Percentiles rank a stretch among this genome's conserved stretches.
Evolutionary conservation across 2,329 filamentous ascomycete species (phyloP).

Genomic region (Ceratocystis harringtonii): DNA sequence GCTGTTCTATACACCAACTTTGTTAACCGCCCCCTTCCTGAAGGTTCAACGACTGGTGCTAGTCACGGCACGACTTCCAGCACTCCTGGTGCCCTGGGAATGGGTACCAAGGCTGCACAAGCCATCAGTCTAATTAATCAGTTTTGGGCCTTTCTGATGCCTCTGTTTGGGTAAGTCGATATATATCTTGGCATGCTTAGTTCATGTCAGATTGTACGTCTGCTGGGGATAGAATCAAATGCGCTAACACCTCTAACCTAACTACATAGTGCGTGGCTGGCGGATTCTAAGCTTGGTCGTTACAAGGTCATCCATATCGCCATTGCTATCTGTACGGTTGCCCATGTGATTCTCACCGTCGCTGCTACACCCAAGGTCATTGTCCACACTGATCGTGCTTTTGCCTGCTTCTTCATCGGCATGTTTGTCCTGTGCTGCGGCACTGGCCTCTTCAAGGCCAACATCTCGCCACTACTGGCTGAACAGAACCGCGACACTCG

Average conservation of each 20-base stretch:
- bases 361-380: slow-evolving; percentile 51
- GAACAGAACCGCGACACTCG: slow-evolving; percentile 51
- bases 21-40: slow-evolving; percentile 40
- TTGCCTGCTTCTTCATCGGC: slow-evolving; percentile 57
- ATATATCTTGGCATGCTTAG: no score
- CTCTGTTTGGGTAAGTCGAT: slow-evolving; percentile 35
- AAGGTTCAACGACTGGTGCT: slow-evolving; percentile 39
- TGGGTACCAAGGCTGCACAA: slow-evolving; percentile 41
- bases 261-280: slow-evolving; percentile 33
- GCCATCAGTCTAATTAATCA: slow-evolving; percentile 38
- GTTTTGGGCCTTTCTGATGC: slow-evolving; percentile 48
- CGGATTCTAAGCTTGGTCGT: slow-evolving; percentile 57
- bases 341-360: slow-evolving; percentile 50
- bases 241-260: not conserved
- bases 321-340: slow-evolving; percentile 48
- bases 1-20: slow-evolving; percentile 55
- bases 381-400: slow-evolving; percentile 37
- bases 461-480: slow-evolving; percentile 57
- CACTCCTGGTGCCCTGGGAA: slow-evolving; percentile 38
- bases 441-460: slow-evolving; percentile 69
- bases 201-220: not conserved
- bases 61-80: slow-evolving; percentile 23
- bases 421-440: slow-evolving; percentile 41
- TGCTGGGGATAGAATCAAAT: not conserved
- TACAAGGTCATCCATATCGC: slow-evolving; percentile 59